Evolutionary conservation across 495 filamentous ascomycete genomes (phyloP), one percentile per base, ranked within the genome.

Genomic region (Apiosordaria backusii): DNA sequence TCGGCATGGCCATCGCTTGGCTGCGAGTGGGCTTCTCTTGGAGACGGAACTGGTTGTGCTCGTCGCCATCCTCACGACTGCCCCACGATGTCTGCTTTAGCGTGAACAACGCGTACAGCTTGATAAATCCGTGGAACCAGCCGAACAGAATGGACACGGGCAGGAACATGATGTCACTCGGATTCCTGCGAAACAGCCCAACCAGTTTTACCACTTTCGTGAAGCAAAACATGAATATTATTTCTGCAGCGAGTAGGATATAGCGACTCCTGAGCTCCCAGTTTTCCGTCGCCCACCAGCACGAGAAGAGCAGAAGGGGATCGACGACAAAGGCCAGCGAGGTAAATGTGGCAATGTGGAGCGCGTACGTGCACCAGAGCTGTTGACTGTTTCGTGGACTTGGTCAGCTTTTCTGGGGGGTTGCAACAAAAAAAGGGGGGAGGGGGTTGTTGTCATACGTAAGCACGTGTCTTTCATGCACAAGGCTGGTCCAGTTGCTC

Each of bases 191-290:
- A 76, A 92, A 92, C 69, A 93, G 86, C 4, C 88, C 89, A 53
- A 91, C 70, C 22, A 92, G 75, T 76, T 93, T 93, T 75, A 93
- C 83, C 53, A 88, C 85, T 76, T 93, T 93, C 78, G 87, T 90
- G 75, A 87, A 84, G 71, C 66, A 68, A 60, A 90, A 83, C 80
- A 75, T 75, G 74, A 76, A 78, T 24, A 69, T 60, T 19, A 83
- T 75, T 63, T 91, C 83, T 4, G 78, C 73, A 35, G 69, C 73
- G 68, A 89, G 80, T 27, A 85, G 81, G 61, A 68, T 75, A 57
- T 72, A 79, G 71, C 67, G 79, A 68, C 64, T 75, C 66, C 21
- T 76, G 63, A 62, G 64, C 26, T 81, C 77, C 81, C 78, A 81
- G 62, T 75, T 72, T 64, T 79, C 77, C 1, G 80, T 78, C 18